Base-by-base conservation (phyloP, 2,329 filamentous ascomycete genomes). In the Trichoderma afroharzianum region DNA sequence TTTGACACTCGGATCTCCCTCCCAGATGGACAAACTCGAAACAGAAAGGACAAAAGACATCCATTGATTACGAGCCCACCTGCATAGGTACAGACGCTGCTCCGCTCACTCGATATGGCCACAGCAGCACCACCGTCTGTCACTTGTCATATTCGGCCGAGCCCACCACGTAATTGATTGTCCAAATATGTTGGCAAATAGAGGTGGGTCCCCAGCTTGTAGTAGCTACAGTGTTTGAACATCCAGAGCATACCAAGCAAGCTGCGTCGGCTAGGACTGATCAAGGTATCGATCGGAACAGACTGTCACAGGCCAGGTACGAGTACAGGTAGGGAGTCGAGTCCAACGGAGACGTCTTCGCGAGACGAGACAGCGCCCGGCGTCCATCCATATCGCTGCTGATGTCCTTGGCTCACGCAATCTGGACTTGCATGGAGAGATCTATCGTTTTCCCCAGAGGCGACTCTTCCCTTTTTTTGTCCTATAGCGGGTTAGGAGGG, bases 71-170 rank as follows among this genome's bases (percentile, higher is more conserved):
- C 57, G 14, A 59, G 61, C 68, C 69, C 62, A 43, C 68, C 47
- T 58, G 69, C 55, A 68, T 68, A 26, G 26, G 26, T 26, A 47
- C 11, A 7, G 12, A 24, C 50, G 61, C 59, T 36, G 36, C 61
- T 33, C 61, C 39, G 67, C 33, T 55, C 50, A 66, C 26, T 36
- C 15, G 26, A 30, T 39, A 32, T 21, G 28, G 39, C 8, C n/a
- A n/a, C 55, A 24, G 47, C 67, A 53, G 32, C 63, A 21, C 39
- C 15, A 43, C 24, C 69, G 59, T 28, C 57, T 71, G 70, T 71
- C 70, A 71, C 53, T 57, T 71, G 63, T 71, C 70, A 71, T 50
- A 67, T 71, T 62, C 53, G 36, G 24, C 43, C 21, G 24, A 69
- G 55, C 66, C 55, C 55, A 59, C 66, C 36, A 67, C 63, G 47